phyloP scores from a whole-genome alignment of 2,329 filamentous ascomycete species.

The Aureobasidium sp. region DNA sequence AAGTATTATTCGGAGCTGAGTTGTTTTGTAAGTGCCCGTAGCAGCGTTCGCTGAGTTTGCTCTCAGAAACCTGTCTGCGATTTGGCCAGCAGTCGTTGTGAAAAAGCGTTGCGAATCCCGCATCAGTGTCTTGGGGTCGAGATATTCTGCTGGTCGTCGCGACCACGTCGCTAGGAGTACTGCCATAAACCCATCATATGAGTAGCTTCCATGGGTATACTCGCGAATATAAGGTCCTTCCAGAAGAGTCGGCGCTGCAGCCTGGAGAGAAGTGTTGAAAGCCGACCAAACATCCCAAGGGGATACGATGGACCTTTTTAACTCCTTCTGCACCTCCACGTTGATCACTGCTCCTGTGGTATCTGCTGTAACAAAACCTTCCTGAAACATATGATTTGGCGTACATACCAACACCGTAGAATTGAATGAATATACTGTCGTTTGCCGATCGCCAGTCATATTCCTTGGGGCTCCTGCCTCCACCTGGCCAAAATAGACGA shows the following conservation, averaged over 20 bases:
- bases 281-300: background rate
- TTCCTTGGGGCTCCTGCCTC: background rate
- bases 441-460: background rate
- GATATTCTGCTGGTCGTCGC: background rate
- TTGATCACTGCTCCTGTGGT: background rate
- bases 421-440: background rate
- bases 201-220: background rate
- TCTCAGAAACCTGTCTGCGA: background rate
- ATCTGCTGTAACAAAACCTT: background rate
- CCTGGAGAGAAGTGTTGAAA: background rate
- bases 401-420: background rate
- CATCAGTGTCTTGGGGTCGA: background rate
- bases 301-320: background rate
- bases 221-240: background rate
- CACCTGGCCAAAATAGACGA: background rate
- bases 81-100: background rate
- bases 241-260: background rate
- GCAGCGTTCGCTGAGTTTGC: background rate
- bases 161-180: background rate
- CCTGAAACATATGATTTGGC: background rate
- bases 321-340: background rate
- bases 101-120: background rate
- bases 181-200: background rate
- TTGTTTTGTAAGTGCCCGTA: background rate
- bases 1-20: background rate